These are phyloP conservation scores for Hyparrhenia diplandra DNA, from an alignment of 176 grass and related monocot genomes.

Conservation along the genomic window DNA sequence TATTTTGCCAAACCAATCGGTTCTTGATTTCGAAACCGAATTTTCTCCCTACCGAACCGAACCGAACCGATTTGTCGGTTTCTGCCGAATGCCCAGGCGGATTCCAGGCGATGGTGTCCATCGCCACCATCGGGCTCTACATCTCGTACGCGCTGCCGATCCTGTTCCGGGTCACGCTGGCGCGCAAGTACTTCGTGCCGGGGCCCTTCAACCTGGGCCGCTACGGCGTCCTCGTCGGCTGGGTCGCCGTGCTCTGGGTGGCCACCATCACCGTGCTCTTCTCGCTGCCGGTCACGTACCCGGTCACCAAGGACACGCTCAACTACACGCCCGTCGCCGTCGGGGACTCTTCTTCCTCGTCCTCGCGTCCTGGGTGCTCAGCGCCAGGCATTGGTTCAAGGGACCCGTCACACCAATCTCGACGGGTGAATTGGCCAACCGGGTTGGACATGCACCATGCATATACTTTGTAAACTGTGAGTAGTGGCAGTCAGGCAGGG, in stretches of 20 bases:
- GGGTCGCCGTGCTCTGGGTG: constrained; percentile 92
- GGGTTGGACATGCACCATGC: too few relatives aligned
- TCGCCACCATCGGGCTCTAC: constrained; percentile 87
- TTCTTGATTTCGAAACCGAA: too few relatives aligned
- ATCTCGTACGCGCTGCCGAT: constrained; percentile 87
- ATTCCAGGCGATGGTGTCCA: constrained; percentile 99
- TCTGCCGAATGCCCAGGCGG: too few relatives aligned
- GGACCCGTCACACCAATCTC: constrained; percentile 61
- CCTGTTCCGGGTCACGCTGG: constrained; percentile 80
- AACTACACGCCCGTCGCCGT: constrained; percentile 73
- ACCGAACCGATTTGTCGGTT: too few relatives aligned
- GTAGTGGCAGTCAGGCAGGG: too few relatives aligned
- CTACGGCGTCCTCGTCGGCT: constrained; percentile 56
- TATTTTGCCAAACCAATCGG: too few relatives aligned
- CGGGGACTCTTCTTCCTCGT: constrained; percentile 65
- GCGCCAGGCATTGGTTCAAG: constrained; percentile 79
- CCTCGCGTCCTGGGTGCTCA: constrained; percentile 48
- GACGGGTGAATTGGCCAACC: constrained; percentile 26
- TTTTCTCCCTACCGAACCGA: too few relatives aligned
- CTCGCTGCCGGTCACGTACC: constrained; percentile 79
- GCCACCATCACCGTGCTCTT: constrained; percentile 92
- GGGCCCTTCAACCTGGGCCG: constrained; percentile 86
- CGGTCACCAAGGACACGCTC: constrained; percentile 78
- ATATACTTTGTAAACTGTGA: too few relatives aligned
- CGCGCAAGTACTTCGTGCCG: constrained; percentile 54